Evolutionary conservation across 345 rosid species (phyloP), one percentile per base, ranked within the genome.

Genomic region (Firmiana major): DNA sequence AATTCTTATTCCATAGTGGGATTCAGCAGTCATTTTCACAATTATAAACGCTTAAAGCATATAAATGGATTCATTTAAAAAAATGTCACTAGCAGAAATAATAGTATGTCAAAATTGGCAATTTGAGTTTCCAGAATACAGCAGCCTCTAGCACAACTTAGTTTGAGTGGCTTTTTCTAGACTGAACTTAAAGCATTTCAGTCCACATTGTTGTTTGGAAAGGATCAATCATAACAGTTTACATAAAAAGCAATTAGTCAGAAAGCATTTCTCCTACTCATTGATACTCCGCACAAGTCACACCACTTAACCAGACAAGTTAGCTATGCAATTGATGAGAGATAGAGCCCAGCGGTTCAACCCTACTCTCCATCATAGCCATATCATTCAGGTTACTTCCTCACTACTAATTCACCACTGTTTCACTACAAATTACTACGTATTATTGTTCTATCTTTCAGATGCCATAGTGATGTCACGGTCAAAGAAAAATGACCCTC

Each of bases 21-120:
- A 53, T 62, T 77, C 57, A 71, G 36, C 55, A 51, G 55, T 66
- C 54, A 46, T 62, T 68, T 21, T 67, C 42, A 73, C 54, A 63
- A 49, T 24, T 54, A 45, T 22, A 76, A 75, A 80, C 22, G 22
- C 9, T 45, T 2, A 36, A 72, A 31, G 26, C 22, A 40, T 51
- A 15, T 34, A 16, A 40, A 59, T 8, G 34, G 34, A 2, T 58
- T 22, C 7, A 2, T 22, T 22, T 38, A 3, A 38, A 24, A 26
- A 59, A 11, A 73, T 36, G 69, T 31, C 40, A 57, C 38, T 65
- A 16, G 59, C 26, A 28, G 38, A 48, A 21, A 34, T 15, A 31
- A 34, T 38, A 8, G 43, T 9, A n/a, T 36, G 17, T 38, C 4
- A 38, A 65, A 64, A 38, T 65, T 9, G 46, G 69, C 19, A 46